phyloP scores from a whole-genome alignment of 495 filamentous ascomycete genomes.

The Daldinia vernicosa region DNA sequence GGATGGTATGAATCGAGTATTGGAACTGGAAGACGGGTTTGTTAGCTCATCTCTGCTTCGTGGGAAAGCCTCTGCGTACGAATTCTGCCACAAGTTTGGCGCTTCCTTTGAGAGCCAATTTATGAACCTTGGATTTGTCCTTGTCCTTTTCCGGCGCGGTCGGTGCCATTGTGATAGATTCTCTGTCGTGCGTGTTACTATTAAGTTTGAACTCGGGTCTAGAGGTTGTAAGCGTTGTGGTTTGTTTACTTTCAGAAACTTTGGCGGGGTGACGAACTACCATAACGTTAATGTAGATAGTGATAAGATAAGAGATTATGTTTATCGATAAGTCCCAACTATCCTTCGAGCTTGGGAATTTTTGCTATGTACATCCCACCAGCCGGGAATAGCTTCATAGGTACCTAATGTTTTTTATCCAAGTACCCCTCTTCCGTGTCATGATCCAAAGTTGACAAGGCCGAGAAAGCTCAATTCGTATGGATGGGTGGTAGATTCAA shows the following conservation, averaged over 20 bases:
- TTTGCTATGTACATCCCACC: background rate
- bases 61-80: slow-evolving; percentile 59
- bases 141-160: slow-evolving; percentile 71
- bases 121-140: slow-evolving; percentile 93
- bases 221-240: background rate
- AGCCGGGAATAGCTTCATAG: slow-evolving; percentile 21
- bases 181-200: background rate
- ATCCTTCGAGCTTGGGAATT: background rate
- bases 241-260: slow-evolving; percentile 45
- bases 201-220: background rate
- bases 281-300: too few species aligned
- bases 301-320: background rate
- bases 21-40: slow-evolving; percentile 73
- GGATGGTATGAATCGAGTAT: slow-evolving; percentile 94
- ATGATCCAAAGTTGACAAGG: slow-evolving; percentile 11
- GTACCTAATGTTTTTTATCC: background rate
- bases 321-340: slow-evolving; percentile 1
- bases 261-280: slow-evolving; percentile 45
- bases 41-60: background rate
- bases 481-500: slow-evolving; percentile 45
- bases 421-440: background rate
- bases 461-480: slow-evolving; percentile 29
- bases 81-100: slow-evolving; percentile 95
- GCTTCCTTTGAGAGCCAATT: slow-evolving; percentile 92
- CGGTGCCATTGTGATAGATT: slow-evolving; percentile 31